These are phyloP conservation scores for Chlorella sorokiniana DNA, from an alignment of 139 green algal species.

Conservation along the genomic window DNA sequence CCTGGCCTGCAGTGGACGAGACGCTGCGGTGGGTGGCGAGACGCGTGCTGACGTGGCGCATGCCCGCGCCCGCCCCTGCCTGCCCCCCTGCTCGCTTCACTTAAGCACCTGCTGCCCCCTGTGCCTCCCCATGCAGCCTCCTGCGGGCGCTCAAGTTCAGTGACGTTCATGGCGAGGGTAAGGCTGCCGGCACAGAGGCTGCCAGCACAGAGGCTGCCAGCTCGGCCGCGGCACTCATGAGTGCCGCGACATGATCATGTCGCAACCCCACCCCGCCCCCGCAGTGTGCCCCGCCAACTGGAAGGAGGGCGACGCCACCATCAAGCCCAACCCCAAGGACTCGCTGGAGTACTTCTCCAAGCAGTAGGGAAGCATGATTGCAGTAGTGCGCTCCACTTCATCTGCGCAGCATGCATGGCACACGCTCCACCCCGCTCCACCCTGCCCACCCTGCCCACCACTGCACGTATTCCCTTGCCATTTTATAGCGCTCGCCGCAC, in stretches of 20 bases:
- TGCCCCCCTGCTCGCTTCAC: too few species aligned
- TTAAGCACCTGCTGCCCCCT: too few species aligned
- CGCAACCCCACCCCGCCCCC: not conserved
- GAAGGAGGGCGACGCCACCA: constrained; percentile 76
- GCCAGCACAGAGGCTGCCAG: not conserved
- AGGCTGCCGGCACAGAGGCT: not conserved
- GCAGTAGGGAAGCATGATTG: constrained; percentile 8
- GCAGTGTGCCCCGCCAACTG: constrained; percentile 83
- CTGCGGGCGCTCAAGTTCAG: constrained; percentile 68
- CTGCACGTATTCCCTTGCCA: too few species aligned
- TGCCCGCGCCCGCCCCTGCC: too few species aligned
- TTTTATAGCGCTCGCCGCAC: too few species aligned
- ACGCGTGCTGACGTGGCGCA: too few species aligned
- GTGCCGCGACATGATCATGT: too few species aligned
- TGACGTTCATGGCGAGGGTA: constrained; percentile 79
- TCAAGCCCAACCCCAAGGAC: constrained; percentile 71
- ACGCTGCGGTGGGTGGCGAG: too few species aligned
- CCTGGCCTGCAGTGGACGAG: constrained; percentile 49
- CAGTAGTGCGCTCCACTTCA: not conserved
- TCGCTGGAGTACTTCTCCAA: constrained; percentile 69
- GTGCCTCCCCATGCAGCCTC: too few species aligned
- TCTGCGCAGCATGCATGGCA: not conserved
- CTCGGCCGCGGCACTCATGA: too few species aligned
- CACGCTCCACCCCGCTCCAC: too few species aligned
- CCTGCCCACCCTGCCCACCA: too few species aligned